A percentile compares a stretch with the other conserved stretches of the same genome.
phyloP scores from a whole-genome alignment of 805 yeast species.

The Saccharomycopsis amapae region DNA sequence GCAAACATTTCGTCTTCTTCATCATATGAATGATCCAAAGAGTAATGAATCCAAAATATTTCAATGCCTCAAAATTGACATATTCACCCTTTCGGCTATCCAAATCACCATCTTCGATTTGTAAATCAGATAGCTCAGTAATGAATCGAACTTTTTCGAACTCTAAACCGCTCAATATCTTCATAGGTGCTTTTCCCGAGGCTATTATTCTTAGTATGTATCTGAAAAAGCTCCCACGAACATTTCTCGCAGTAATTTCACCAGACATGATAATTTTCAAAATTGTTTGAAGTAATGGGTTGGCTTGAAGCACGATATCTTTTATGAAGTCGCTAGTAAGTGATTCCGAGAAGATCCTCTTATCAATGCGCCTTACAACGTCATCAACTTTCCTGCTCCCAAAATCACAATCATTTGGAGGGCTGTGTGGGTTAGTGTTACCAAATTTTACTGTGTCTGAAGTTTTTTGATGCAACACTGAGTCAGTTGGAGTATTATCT shows the following conservation, averaged over 20 bases:
- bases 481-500: too few species aligned
- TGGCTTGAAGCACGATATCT: background rate
- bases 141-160: background rate
- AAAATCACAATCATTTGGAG: too few species aligned
- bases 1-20: background rate
- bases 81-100: background rate
- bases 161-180: background rate
- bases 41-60: slow-evolving; percentile 1
- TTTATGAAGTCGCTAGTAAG: background rate
- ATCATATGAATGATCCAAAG: slow-evolving; percentile 2
- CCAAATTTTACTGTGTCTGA: too few species aligned
- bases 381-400: background rate
- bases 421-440: too few species aligned
- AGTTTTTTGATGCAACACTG: too few species aligned
- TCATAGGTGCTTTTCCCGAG: background rate
- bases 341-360: background rate
- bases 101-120: background rate
- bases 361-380: background rate
- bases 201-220: background rate
- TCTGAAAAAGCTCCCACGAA: background rate
- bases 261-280: background rate
- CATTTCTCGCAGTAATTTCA: background rate
- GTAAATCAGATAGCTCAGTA: background rate
- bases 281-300: background rate
- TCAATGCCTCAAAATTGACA: background rate